Conservation (phyloP, 129 eudicot species). For the Flaveria linearis region DNA sequence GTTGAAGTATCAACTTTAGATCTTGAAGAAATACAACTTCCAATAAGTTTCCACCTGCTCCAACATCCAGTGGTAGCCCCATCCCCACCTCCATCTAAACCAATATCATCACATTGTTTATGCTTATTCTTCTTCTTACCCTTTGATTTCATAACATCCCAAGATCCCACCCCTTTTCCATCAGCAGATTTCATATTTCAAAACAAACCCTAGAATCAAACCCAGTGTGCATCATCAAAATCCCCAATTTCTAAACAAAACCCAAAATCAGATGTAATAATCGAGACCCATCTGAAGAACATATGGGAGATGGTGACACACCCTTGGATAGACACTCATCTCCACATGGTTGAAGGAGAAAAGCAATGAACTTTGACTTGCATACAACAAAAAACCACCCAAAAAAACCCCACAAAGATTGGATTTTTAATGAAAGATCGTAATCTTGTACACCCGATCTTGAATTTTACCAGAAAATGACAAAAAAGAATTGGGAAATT, state of each 20-base stretch:
- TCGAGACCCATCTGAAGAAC: conserved; percentile 34
- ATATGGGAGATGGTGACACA: conserved; percentile 38
- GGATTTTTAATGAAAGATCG: conserved; percentile 18
- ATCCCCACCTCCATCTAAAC: conserved; percentile 24
- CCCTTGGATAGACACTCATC: conserved; percentile 22
- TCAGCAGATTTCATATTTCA: conserved; percentile 65
- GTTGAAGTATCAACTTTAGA: conserved; percentile 94
- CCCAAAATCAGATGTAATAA: conserved; percentile 25
- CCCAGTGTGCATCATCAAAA: conserved; percentile 52
- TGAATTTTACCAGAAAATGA: conserved; percentile 17
- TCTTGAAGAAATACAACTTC: conserved; percentile 91
- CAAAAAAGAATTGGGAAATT: background rate
- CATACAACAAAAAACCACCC: conserved; percentile 20
- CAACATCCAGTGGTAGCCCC: conserved; percentile 60
- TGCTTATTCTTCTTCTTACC: conserved; percentile 51
- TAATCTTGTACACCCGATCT: conserved; percentile 19
- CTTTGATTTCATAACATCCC: conserved; percentile 61
- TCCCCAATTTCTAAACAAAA: conserved; percentile 22
- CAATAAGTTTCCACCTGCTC: conserved; percentile 60
- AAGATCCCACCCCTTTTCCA: conserved; percentile 60
- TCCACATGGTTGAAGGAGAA: conserved; percentile 37
- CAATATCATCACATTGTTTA: conserved; percentile 49
- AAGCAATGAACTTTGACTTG: conserved; percentile 35
- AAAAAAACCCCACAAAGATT: conserved; percentile 35
- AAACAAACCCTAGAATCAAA: conserved; percentile 43